Percentiles rank a stretch among this genome's conserved stretches.
Evolutionary conservation across 441 rosid genomes (phyloP).

Genomic region (Francoa sonchifolia): DNA sequence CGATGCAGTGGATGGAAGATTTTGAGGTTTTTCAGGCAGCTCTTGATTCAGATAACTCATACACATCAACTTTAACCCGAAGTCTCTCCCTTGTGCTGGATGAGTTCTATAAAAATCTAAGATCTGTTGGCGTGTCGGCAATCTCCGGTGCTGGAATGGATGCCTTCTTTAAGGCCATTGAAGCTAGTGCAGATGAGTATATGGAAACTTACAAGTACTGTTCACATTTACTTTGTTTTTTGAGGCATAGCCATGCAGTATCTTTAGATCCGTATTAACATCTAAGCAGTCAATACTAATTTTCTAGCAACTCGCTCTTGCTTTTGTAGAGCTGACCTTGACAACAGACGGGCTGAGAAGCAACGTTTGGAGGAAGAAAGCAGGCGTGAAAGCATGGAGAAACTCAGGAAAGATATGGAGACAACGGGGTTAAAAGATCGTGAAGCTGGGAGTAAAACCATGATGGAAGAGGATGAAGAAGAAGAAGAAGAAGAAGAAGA

Average conservation of each 20-base stretch:
- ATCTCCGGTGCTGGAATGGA: constrained; percentile 86
- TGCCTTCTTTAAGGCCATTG: constrained; percentile 70
- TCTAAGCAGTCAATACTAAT: not conserved
- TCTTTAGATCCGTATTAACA: not conserved
- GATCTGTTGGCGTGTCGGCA: constrained; percentile 86
- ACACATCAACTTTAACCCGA: constrained; percentile 57
- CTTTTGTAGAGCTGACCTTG: constrained; percentile 67
- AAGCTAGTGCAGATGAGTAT: constrained; percentile 71
- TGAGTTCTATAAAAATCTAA: constrained; percentile 72
- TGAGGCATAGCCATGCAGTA: too few species aligned
- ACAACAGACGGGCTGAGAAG: constrained; percentile 71
- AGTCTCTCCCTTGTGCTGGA: constrained; percentile 73
- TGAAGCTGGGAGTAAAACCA: constrained; percentile 14
- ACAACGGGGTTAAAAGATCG: constrained; percentile 60
- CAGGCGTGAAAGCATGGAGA: constrained; percentile 51
- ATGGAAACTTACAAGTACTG: constrained; percentile 78
- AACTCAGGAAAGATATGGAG: constrained; percentile 73
- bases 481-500: constrained; percentile 29
- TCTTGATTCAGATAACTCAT: constrained; percentile 49
- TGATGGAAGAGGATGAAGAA: constrained; percentile 30
- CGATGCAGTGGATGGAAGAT: constrained; percentile 86
- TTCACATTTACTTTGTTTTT: too few species aligned
- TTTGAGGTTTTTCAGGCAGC: constrained; percentile 85
- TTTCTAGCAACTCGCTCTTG: not conserved
- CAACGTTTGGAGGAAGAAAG: constrained; percentile 67